Conservation (phyloP, 768 basidiomycete species). For the Tricholoma flavovirens region DNA sequence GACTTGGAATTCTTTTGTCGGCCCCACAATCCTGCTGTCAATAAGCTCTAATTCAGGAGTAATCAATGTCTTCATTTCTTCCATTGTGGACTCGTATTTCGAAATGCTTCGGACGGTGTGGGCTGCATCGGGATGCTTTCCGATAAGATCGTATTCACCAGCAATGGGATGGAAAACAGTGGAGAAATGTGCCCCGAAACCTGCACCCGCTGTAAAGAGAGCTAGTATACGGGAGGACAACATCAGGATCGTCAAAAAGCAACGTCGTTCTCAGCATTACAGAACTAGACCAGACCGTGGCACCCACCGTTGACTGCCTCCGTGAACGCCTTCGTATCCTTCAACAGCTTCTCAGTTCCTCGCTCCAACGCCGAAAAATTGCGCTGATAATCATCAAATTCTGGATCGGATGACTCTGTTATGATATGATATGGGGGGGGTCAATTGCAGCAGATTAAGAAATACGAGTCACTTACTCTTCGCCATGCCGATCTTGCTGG, state of each 20-base stretch:
- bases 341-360: conserved; percentile 83
- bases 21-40: conserved; percentile 76
- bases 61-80: conserved; percentile 74
- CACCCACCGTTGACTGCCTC: conserved; percentile 72
- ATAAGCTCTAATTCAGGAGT: conserved; percentile 93
- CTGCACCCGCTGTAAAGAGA: conserved; percentile 60
- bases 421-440: neutral
- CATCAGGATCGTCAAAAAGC: neutral
- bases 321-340: conserved; percentile 84
- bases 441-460: neutral
- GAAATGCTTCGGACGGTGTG: conserved; percentile 77
- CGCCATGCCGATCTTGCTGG: conserved; percentile 81
- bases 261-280: conserved; percentile 1
- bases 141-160: conserved; percentile 74
- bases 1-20: conserved; percentile 83
- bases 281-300: neutral
- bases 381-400: conserved; percentile 83
- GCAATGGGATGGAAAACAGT: conserved; percentile 59
- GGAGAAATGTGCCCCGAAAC: conserved; percentile 60
- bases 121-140: conserved; percentile 71
- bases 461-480: conserved; percentile 61
- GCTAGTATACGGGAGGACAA: conserved; percentile 29
- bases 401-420: conserved; percentile 74
- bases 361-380: conserved; percentile 75
- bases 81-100: conserved; percentile 66